Evolutionary conservation across 2,329 filamentous ascomycete species (phyloP).

Genomic region (Cladosporium sp.): DNA sequence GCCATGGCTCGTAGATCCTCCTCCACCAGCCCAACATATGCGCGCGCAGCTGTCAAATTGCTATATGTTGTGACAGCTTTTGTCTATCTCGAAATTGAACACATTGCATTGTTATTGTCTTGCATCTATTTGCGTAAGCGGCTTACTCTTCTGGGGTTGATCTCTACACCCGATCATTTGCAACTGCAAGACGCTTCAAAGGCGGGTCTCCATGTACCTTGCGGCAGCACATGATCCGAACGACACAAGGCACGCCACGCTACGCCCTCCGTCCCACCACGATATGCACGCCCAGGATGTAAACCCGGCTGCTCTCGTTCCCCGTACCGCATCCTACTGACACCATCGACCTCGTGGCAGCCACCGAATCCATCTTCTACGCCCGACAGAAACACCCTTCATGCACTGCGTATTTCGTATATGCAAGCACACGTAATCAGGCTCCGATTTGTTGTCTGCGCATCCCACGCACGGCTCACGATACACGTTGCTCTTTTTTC

Average conservation of each 20-base stretch:
- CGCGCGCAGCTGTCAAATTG: neutral
- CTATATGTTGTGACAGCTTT: neutral
- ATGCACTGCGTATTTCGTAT: constrained; percentile 2
- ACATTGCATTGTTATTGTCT: neutral
- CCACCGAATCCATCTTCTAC: neutral
- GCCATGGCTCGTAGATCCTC: constrained; percentile 7
- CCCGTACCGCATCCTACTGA: constrained; percentile 2
- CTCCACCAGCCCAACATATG: neutral
- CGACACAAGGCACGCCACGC: neutral
- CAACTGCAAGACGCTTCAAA: neutral
- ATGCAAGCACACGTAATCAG: neutral
- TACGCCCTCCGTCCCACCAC: neutral
- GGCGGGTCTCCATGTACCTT: neutral
- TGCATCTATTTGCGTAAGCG: neutral
- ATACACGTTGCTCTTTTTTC: neutral
- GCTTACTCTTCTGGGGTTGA: neutral
- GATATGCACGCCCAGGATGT: neutral
- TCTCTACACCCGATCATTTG: neutral
- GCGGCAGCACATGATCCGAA: constrained; percentile 2
- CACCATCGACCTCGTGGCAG: constrained; percentile 17
- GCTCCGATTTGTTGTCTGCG: neutral
- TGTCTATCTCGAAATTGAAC: neutral
- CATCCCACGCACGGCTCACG: neutral
- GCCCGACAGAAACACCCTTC: neutral
- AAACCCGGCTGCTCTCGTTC: constrained; percentile 2